Evolutionary conservation across 345 rosid genomes (phyloP).

Genomic region (Balakata baccata): DNA sequence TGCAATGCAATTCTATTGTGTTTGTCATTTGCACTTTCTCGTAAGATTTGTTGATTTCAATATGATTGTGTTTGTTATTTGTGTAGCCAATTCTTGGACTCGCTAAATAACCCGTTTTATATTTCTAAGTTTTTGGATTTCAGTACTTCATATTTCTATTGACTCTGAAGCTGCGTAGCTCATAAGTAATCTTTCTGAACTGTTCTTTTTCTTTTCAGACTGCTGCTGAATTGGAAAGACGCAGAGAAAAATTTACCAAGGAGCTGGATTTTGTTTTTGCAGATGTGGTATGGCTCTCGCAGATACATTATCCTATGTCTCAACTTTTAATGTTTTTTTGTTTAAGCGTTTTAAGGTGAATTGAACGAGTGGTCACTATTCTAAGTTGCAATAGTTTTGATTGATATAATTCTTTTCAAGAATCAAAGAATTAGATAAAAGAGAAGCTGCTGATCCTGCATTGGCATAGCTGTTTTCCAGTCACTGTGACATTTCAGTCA

Average conservation of each 20-base stretch:
- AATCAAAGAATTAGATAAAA: not conserved
- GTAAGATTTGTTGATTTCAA: not conserved
- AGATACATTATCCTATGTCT: not conserved
- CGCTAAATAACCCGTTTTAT: not conserved
- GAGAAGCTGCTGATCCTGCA: not conserved
- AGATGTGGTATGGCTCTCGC: constrained; percentile 46
- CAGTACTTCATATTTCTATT: not conserved
- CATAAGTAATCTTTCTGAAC: not conserved
- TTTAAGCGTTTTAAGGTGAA: not conserved
- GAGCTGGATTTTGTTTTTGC: constrained; percentile 70
- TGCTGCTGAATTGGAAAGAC: constrained; percentile 56
- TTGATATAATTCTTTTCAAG: not conserved
- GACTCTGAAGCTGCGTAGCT: not conserved
- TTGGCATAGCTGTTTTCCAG: not conserved
- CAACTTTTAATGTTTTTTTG: not conserved
- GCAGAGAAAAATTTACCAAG: constrained; percentile 50
- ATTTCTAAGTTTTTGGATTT: not conserved
- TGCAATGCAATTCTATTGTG: not conserved
- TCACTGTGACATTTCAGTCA: not conserved
- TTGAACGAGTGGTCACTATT: too few species aligned
- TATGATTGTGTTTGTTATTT: not conserved
- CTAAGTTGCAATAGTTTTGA: not conserved
- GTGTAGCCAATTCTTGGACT: not conserved
- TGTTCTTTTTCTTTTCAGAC: constrained; percentile 32
- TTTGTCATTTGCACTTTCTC: not conserved